Base-by-base conservation (phyloP, 306 rosid genomes). In the Rubus idaeus region DNA sequence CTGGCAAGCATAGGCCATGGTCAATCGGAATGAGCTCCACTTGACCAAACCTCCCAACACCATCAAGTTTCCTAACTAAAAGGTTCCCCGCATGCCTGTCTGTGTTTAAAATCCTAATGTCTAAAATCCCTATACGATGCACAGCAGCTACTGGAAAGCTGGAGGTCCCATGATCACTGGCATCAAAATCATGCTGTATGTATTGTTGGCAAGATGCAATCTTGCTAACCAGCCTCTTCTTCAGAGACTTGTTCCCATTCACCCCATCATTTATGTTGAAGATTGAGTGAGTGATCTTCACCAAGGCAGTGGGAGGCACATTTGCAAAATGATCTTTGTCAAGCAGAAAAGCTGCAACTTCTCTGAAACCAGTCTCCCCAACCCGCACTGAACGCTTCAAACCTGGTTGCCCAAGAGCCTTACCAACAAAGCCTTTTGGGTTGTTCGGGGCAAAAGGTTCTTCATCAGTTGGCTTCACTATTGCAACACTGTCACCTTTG, bases 391-490 rank as follows among this genome's bases (percentile, higher is more conserved):
- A 95, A 1, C 90, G 90, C 68, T 95, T 95, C 82, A 95, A 76
- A 39, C 99, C 99, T 0, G 99, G 99, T 76, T 95, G 97, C 66
- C 99, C 99, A 69, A 95, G 94, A 21, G 98, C 89, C 81, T 91
- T 95, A 21, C 99, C 99, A 39, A 95, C 91, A 84, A 90, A 95
- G 3, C 99, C 99, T 78, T 95, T 95, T 0, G 99, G 99, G 78
- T 95, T 95, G 78, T 95, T 95, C 0, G 99, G 99, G 2, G 97
- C 99, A 84, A 92, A 95, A 77, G 99, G 99, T 75, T 95, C 99
- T 82, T 95, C 99, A 81, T 95, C 99, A 0, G 97, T 95, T 10
- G 99, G 99, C 81, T 95, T 95, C 78, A 95, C 99, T 82, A 95
- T 92, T 0, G 97, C 97, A 75, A 87, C 94, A 77, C 92, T 84